Base-by-base conservation (phyloP, 331 rosid species). In the Spiraea crenata region DNA sequence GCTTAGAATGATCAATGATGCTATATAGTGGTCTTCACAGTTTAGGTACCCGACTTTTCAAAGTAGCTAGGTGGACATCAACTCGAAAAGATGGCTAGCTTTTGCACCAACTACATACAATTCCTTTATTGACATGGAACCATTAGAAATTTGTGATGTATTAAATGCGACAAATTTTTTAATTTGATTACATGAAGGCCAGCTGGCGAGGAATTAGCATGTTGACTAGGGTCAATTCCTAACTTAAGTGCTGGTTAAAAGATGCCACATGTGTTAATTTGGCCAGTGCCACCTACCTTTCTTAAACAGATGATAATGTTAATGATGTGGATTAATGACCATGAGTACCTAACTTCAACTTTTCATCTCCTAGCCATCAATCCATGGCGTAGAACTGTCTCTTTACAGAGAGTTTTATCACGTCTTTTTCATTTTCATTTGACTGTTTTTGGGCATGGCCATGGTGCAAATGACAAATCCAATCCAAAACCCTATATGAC, bases 221-320 rank as follows among this genome's bases (percentile, higher is more conserved):
- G 9, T 11, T 54, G 45, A 57, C 20, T 13, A 5, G 37, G 12
- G 25, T 70, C 60, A 63, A 46, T 11, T 7, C 50, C 37, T 14
- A 76, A 31, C 35, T 48, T 56, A 25, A 25, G 31, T 76, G 55
- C 59, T 25, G 8, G 68, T 57, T 71, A 73, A 77, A 71, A 71
- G 77, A 40, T 65, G 69, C 38, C 62, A 48, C 9, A 7, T 20
- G n/a, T 37, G 9, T 25, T 0, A 46, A n/a, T 64, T 44, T 57
- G 45, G 64, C 77, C 31, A 25, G 31, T 25, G 31, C 31, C 41
- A 57, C 51, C 77, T 16, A 65, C 81, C 11, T 57, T 9, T 7
- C 17, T 47, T 47, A 65, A 65, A 65, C 7, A 34, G 0, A 9
- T 0, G 70, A 34, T 31, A 47, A 34, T 2, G 5, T 15, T 5